phyloP scores from a whole-genome alignment of 2,329 filamentous ascomycete genomes.

The Phyllosticta citribraziliensis region DNA sequence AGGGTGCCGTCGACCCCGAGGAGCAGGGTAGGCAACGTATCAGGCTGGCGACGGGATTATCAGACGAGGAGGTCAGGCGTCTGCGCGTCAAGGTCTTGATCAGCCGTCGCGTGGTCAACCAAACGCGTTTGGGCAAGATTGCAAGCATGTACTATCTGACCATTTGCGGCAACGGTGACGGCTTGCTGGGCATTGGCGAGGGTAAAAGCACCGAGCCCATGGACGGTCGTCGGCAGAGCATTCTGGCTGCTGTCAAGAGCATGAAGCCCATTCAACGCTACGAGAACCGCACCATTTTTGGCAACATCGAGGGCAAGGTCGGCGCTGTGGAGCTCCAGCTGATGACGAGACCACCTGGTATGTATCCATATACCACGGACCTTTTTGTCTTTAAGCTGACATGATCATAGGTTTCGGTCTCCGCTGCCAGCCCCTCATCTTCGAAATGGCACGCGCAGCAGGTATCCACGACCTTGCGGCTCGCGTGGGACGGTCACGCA shows the following conservation, averaged over 20 bases:
- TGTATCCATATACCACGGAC: conserved; percentile 19
- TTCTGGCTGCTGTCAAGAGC: conserved; percentile 75
- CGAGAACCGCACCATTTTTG: conserved; percentile 85
- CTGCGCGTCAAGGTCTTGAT: conserved; percentile 67
- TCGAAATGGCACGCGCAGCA: conserved; percentile 80
- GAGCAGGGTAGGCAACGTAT: conserved; percentile 40
- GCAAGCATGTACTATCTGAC: conserved; percentile 63
- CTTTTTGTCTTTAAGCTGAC: neutral
- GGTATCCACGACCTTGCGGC: conserved; percentile 84
- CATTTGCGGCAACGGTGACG: conserved; percentile 79
- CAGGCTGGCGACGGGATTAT: conserved; percentile 48
- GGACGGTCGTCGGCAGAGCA: conserved; percentile 62
- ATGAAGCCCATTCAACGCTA: conserved; percentile 89
- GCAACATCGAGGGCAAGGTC: conserved; percentile 72
- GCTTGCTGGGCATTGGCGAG: conserved; percentile 78
- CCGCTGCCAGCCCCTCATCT: conserved; percentile 82
- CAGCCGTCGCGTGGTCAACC: conserved; percentile 67
- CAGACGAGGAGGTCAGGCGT: conserved; percentile 34
- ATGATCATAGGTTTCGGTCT: conserved; percentile 70
- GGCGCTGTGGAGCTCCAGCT: conserved; percentile 80
- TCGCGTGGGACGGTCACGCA: conserved; percentile 72
- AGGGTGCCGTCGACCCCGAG: conserved; percentile 18
- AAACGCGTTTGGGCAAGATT: conserved; percentile 94
- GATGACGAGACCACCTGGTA: conserved; percentile 78
- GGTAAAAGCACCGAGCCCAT: conserved; percentile 71